Evolutionary conservation across 306 rosid species (phyloP).

Genomic region (Trichosanthes truncata): DNA sequence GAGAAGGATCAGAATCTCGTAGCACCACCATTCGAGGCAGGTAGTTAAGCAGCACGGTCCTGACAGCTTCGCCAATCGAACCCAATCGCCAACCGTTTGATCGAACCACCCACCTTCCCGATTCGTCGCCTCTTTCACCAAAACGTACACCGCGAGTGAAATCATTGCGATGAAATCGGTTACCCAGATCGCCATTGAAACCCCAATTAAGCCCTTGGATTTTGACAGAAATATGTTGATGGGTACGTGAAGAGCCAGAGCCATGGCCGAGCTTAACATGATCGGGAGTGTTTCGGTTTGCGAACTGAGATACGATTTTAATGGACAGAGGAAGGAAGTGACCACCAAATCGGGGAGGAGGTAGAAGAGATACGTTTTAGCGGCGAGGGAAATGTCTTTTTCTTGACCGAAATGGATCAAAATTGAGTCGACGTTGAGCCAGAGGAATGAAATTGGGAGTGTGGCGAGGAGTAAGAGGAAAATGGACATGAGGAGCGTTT

Average conservation of each 20-base stretch:
- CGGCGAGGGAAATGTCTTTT: constrained; percentile 43
- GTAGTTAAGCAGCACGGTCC: constrained; percentile 80
- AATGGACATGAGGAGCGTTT: constrained; percentile 66
- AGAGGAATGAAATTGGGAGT: constrained; percentile 62
- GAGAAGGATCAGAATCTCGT: constrained; percentile 69
- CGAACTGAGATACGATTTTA: constrained; percentile 66
- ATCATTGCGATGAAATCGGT: constrained; percentile 50
- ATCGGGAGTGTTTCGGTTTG: constrained; percentile 63
- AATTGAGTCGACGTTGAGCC: constrained; percentile 72
- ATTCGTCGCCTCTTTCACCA: constrained; percentile 19
- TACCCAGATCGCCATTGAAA: constrained; percentile 76
- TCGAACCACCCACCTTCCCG: constrained; percentile 70
- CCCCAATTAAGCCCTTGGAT: constrained; percentile 59
- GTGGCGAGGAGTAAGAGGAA: constrained; percentile 37
- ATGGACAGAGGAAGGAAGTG: constrained; percentile 62
- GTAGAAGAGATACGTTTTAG: constrained; percentile 36
- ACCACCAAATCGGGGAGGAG: constrained; percentile 69
- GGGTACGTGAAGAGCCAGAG: constrained; percentile 62
- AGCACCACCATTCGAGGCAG: constrained; percentile 98
- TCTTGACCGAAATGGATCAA: constrained; percentile 65
- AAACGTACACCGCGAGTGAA: constrained; percentile 44
- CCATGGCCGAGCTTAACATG: constrained; percentile 57
- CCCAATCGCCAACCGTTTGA: constrained; percentile 51
- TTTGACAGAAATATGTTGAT: constrained; percentile 48
- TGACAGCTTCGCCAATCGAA: constrained; percentile 47